phyloP scores from a whole-genome alignment of 257 asterid species.

The Paulownia fortunei region DNA sequence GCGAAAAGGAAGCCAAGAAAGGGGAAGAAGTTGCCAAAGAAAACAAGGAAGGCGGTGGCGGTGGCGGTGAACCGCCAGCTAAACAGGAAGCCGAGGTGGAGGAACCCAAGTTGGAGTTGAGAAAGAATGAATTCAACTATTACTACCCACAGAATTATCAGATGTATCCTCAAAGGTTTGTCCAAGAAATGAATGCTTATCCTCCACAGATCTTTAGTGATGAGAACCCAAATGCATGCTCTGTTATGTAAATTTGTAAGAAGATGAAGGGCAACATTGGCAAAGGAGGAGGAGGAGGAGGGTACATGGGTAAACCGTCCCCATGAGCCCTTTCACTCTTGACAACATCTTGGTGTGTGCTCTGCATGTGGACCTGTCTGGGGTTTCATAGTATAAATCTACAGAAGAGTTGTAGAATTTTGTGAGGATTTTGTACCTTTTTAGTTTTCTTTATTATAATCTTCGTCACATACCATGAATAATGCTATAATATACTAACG shows the following conservation, averaged over 20 bases:
- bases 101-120: slow-evolving; percentile 51
- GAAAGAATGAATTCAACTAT: slow-evolving; percentile 50
- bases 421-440: slow-evolving; percentile 39
- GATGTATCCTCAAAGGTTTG: slow-evolving; percentile 44
- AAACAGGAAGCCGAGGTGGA: slow-evolving; percentile 27
- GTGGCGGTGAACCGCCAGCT: slow-evolving; percentile 28
- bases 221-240: slow-evolving; percentile 70
- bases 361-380: slow-evolving; percentile 46
- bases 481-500: slow-evolving; percentile 7
- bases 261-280: slow-evolving; percentile 35
- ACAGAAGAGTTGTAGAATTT: slow-evolving; percentile 30
- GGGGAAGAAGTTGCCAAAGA: slow-evolving; percentile 35
- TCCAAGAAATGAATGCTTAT: slow-evolving; percentile 48
- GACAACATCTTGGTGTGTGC: slow-evolving; percentile 32
- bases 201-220: slow-evolving; percentile 67
- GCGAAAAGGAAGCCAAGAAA: slow-evolving; percentile 46
- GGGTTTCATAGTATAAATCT: slow-evolving; percentile 23
- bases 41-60: slow-evolving; percentile 29
- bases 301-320: slow-evolving; percentile 26
- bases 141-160: slow-evolving; percentile 48
- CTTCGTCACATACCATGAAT: slow-evolving; percentile 36
- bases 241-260: slow-evolving; percentile 48
- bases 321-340: slow-evolving; percentile 26
- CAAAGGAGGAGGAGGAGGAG: background rate
- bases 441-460: slow-evolving; percentile 27